Evolutionary conservation across 805 yeast genomes (phyloP), one percentile per base, ranked within the genome.

Genomic region (Ogataea haglerorum): DNA sequence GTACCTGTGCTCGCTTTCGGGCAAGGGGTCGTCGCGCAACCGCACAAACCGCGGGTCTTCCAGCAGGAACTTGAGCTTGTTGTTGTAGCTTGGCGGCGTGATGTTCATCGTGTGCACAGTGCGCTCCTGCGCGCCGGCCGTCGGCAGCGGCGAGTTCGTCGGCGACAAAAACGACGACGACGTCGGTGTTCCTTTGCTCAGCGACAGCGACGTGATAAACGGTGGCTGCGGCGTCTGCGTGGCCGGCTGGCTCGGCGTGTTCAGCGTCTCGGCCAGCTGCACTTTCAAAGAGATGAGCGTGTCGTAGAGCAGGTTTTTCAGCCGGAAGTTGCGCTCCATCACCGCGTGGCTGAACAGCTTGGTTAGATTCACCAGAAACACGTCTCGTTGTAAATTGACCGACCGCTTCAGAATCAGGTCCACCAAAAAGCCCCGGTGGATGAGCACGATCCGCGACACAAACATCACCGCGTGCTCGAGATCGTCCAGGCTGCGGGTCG

Each of bases 231-330:
- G 50, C 10, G 41, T 46, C n/a, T 23, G 41, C 9, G 42, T 17
- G 28, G 29, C 5, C 10, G 25, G 30, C 23, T 40, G 49, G 15
- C 29, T 35, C 32, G 50, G 46, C 33, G 50, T 47, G 34, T 49
- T 45, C 5, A 52, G 34, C 6, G 52, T 17, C 40, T 64, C 69
- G 1, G 67, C 57, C 4, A 64, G 57, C 26, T 54, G 51, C 14
- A 57, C 45, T 53, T 78, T 80, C 52, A 79, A 62, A 1, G 83
- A 70, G 8, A 78, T 60, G 25, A 81, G 60, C 40, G 80, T 68
- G 53, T 81, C 87, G 54, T 80, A 78, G 1, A 80, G 60, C 46
- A 80, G 58, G 36, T 80, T 79, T 47, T 72, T 71, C 37, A 80
- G 54, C 46, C 74, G 78, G 18, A 71, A 73, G 47, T 74, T 65